Evolutionary conservation across 2,329 filamentous ascomycete species (phyloP).

Genomic region (Claviceps arundinis): DNA sequence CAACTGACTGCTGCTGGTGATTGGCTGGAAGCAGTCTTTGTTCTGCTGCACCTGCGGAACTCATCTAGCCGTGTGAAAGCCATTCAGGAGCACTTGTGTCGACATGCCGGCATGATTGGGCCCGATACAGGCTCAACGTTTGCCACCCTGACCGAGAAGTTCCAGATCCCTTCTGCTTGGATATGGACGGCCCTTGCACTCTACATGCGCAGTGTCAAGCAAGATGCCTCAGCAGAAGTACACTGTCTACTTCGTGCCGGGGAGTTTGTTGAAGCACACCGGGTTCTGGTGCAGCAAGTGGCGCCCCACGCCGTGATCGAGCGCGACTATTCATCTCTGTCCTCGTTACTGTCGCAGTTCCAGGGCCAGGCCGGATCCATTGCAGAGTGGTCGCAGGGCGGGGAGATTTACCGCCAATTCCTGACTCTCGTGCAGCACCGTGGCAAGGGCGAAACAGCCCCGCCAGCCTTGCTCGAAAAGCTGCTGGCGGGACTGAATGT

Average conservation of each 20-base stretch:
- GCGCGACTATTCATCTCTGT: constrained; percentile 60
- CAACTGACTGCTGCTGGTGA: constrained; percentile 50
- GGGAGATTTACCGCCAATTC: constrained; percentile 61
- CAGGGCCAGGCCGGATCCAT: constrained; percentile 47
- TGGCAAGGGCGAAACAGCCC: constrained; percentile 25
- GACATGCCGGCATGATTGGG: constrained; percentile 55
- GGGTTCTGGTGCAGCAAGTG: constrained; percentile 66
- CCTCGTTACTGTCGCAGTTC: constrained; percentile 60
- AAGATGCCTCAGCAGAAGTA: constrained; percentile 58
- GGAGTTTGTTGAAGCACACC: constrained; percentile 69
- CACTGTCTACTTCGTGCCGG: constrained; percentile 67
- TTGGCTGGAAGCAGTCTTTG: constrained; percentile 61
- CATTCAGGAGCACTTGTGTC: constrained; percentile 60
- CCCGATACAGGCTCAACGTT: constrained; percentile 43
- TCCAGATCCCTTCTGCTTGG: constrained; percentile 64
- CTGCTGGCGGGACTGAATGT: constrained; percentile 43
- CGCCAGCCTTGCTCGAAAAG: constrained; percentile 38
- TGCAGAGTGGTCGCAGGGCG: constrained; percentile 63
- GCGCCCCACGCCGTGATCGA: constrained; percentile 74
- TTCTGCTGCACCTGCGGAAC: constrained; percentile 62
- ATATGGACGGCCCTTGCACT: constrained; percentile 79
- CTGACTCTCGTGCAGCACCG: constrained; percentile 35
- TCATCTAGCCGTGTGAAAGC: constrained; percentile 48
- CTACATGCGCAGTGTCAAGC: constrained; percentile 60
- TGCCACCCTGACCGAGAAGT: constrained; percentile 44